Conservation (phyloP, 495 filamentous ascomycete genomes). For the Penicillium dipodomyicola region DNA sequence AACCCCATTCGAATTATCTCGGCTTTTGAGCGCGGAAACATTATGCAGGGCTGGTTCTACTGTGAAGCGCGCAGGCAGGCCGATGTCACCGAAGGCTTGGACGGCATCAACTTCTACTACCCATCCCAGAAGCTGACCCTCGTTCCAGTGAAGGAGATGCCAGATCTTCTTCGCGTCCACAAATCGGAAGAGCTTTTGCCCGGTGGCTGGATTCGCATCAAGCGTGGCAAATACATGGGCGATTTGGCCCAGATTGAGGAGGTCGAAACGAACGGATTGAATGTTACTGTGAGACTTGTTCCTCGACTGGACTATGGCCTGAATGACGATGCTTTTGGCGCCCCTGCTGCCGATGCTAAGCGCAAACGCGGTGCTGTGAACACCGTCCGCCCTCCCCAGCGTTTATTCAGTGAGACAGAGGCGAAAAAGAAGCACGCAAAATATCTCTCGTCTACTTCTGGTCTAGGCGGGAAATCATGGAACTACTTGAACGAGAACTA, state of each 20-base stretch:
- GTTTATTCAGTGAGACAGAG: slow-evolving; percentile 90
- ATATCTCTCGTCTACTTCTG: slow-evolving; percentile 55
- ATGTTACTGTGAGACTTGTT: slow-evolving; percentile 80
- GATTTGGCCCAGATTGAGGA: slow-evolving; percentile 94
- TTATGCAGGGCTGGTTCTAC: slow-evolving; percentile 93
- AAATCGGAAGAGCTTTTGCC: slow-evolving; percentile 84
- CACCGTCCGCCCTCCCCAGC: slow-evolving; percentile 72
- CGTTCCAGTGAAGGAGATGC: slow-evolving; percentile 97
- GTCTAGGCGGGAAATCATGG: slow-evolving; percentile 69
- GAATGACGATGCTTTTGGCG: slow-evolving; percentile 66
- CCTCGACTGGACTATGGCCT: slow-evolving; percentile 89
- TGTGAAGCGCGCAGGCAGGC: slow-evolving; percentile 84
- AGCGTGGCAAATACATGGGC: slow-evolving; percentile 76
- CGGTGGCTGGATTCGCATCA: slow-evolving; percentile 88
- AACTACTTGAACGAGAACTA: slow-evolving; percentile 84
- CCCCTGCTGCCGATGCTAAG: slow-evolving; percentile 57
- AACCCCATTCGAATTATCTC: slow-evolving; percentile 76
- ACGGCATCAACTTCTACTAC: slow-evolving; percentile 82
- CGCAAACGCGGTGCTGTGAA: slow-evolving; percentile 68
- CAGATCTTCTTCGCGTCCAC: slow-evolving; percentile 83
- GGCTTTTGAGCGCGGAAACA: slow-evolving; percentile 83
- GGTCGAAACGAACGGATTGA: slow-evolving; percentile 87
- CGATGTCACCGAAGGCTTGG: slow-evolving; percentile 76
- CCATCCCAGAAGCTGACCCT: slow-evolving; percentile 76
- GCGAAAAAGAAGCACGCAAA: slow-evolving; percentile 84